A percentile compares a stretch with the other conserved stretches of the same genome.
phyloP scores from a whole-genome alignment of 371 early-diverging fungal genomes.

The Circinella umbellata region DNA sequence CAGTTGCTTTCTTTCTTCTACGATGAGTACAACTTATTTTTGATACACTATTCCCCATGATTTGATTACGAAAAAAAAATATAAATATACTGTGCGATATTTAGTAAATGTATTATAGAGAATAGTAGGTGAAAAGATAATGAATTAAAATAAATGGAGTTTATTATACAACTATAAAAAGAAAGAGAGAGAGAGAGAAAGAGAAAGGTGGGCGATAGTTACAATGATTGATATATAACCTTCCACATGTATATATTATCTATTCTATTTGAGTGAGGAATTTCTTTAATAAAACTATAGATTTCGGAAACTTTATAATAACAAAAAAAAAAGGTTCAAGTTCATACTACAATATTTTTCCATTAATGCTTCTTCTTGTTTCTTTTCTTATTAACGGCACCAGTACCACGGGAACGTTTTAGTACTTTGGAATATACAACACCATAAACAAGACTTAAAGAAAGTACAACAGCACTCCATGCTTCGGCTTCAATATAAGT shows the following conservation, averaged over 20 bases:
- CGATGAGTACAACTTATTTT: constrained; percentile 33
- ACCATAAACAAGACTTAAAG: constrained; percentile 13
- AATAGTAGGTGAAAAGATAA: constrained; percentile 12
- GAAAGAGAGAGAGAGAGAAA: neutral
- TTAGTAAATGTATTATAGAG: constrained; percentile 1
- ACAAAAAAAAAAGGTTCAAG: neutral
- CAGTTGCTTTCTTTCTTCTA: constrained; percentile 15
- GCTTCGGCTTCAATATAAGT: constrained; percentile 38
- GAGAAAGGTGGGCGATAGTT: neutral
- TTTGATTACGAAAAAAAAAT: neutral
- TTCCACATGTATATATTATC: constrained; percentile 3
- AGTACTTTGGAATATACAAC: neutral
- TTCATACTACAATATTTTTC: constrained; percentile 15
- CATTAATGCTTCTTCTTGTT: constrained; percentile 6
- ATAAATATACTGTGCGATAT: neutral
- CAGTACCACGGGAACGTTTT: neutral
- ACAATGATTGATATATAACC: neutral
- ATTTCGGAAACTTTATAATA: constrained; percentile 12
- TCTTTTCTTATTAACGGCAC: neutral
- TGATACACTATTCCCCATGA: constrained; percentile 37
- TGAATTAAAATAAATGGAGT: constrained; percentile 1
- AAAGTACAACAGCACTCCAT: constrained; percentile 43
- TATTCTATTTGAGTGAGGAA: neutral
- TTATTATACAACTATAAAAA: neutral
- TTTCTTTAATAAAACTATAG: neutral